A percentile compares a stretch with the other conserved stretches of the same genome.
Conservation (phyloP, 2,329 filamentous ascomycete species). For the Fusarium lateritium region DNA sequence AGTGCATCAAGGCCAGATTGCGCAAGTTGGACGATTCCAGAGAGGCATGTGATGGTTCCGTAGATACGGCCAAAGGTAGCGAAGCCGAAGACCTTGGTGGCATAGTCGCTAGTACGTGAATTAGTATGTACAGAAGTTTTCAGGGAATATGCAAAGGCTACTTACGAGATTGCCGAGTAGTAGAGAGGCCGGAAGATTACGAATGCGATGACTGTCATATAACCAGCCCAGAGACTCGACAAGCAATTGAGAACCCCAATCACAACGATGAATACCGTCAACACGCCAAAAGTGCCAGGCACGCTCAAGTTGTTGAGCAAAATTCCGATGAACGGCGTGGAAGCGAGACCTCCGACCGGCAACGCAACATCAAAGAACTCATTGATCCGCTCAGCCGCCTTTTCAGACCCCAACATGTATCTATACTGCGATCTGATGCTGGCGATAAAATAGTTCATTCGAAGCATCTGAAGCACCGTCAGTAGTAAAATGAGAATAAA, state of each 20-base stretch:
- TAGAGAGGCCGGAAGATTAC: constrained; percentile 82
- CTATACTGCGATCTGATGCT: constrained; percentile 79
- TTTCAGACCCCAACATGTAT: constrained; percentile 72
- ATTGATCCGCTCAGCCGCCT: constrained; percentile 55
- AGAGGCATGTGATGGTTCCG: constrained; percentile 80
- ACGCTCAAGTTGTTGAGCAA: constrained; percentile 78
- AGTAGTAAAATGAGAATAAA: constrained; percentile 79
- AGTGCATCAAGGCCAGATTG: constrained; percentile 79
- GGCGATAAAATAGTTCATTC: constrained; percentile 81
- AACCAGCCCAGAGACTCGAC: constrained; percentile 72
- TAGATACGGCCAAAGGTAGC: constrained; percentile 86
- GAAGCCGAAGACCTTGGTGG: constrained; percentile 86
- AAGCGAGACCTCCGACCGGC: constrained; percentile 77
- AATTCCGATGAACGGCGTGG: constrained; percentile 80
- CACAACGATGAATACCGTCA: constrained; percentile 72
- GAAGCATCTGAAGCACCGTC: constrained; percentile 71
- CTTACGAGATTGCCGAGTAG: constrained; percentile 79
- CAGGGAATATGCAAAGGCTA: not conserved
- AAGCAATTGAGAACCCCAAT: constrained; percentile 75
- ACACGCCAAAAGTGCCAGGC: constrained; percentile 68
- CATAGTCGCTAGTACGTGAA: constrained; percentile 68
- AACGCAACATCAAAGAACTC: constrained; percentile 65
- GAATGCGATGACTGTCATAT: constrained; percentile 77
- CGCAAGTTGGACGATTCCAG: constrained; percentile 79
- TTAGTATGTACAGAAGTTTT: not conserved